Conservation (phyloP, 208 protist genomes). For the Wallacemonas rigidus region DNA sequence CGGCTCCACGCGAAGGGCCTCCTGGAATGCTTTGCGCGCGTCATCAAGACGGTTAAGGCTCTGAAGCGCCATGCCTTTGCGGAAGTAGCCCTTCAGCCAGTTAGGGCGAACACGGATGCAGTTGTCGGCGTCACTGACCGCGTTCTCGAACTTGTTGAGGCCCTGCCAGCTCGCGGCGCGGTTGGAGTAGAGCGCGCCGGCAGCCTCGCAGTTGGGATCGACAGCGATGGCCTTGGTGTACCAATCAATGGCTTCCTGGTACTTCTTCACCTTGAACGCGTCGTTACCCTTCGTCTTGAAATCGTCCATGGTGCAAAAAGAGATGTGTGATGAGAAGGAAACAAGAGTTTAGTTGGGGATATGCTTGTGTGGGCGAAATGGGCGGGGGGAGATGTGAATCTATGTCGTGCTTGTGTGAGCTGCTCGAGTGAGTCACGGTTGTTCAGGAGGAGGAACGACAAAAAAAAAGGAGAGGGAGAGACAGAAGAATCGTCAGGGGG, state of each 20-base stretch:
- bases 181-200: conserved; percentile 90
- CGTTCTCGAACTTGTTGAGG: conserved; percentile 74
- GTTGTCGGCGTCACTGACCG: conserved; percentile 72
- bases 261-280: conserved; percentile 89
- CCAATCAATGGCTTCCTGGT: conserved; percentile 86
- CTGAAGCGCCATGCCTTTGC: conserved; percentile 84
- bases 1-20: conserved; percentile 75
- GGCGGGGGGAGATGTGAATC: too few relatives aligned
- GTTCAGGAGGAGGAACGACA: neutral
- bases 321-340: conserved; percentile 15
- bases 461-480: conserved; percentile 8
- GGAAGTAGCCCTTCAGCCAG: conserved; percentile 93
- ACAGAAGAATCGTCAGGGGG: neutral
- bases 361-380: too few relatives aligned
- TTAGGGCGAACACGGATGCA: conserved; percentile 86
- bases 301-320: conserved; percentile 63
- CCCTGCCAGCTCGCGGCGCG: conserved; percentile 84
- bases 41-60: conserved; percentile 75
- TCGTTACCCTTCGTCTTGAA: conserved; percentile 91
- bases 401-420: neutral
- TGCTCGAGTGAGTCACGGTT: neutral
- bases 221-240: conserved; percentile 90
- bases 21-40: conserved; percentile 78
- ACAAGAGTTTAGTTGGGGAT: conserved; percentile 1
- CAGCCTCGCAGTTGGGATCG: conserved; percentile 73